Evolutionary conservation across 257 asterid genomes (phyloP).

Genomic region (Scutellaria barbata): DNA sequence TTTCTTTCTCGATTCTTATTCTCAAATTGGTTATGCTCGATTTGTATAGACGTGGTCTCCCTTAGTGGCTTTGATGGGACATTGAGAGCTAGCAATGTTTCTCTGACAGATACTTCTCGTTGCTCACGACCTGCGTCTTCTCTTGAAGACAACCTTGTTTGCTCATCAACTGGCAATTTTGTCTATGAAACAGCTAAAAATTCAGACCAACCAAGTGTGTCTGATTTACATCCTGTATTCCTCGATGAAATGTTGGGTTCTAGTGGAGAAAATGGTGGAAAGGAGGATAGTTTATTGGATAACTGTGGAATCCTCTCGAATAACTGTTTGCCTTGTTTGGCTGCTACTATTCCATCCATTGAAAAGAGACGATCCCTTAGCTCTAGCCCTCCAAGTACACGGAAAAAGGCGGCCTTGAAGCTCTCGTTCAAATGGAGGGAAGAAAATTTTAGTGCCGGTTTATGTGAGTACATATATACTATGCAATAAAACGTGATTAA

Average conservation of each 20-base stretch:
- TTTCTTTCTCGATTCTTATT: not conserved
- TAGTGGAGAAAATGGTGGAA: slow-evolving; percentile 48
- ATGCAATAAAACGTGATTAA: too few relatives aligned
- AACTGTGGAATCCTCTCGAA: slow-evolving; percentile 77
- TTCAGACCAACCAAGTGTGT: too few relatives aligned
- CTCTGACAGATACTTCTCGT: slow-evolving; percentile 31
- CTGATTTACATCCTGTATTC: slow-evolving; percentile 53
- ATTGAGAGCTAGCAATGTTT: slow-evolving; percentile 9
- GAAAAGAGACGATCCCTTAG: slow-evolving; percentile 76
- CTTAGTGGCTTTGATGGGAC: slow-evolving; percentile 52
- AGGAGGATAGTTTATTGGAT: slow-evolving; percentile 58
- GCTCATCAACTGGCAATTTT: slow-evolving; percentile 31
- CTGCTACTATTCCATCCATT: slow-evolving; percentile 59
- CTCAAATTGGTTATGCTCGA: not conserved
- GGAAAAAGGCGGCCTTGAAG: slow-evolving; percentile 73
- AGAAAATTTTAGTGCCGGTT: slow-evolving; percentile 53
- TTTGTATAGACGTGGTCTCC: slow-evolving; percentile 57
- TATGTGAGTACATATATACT: slow-evolving; percentile 55
- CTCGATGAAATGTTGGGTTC: slow-evolving; percentile 60
- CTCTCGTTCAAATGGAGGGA: slow-evolving; percentile 84
- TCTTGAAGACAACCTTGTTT: too few relatives aligned
- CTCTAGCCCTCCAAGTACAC: slow-evolving; percentile 65
- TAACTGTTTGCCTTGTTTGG: slow-evolving; percentile 90
- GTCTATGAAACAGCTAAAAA: too few relatives aligned
- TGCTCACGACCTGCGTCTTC: too few relatives aligned